Percentiles rank a stretch among this genome's conserved stretches.
phyloP scores from a whole-genome alignment of 495 filamentous ascomycete genomes.

The Venustampulla echinocandica region DNA sequence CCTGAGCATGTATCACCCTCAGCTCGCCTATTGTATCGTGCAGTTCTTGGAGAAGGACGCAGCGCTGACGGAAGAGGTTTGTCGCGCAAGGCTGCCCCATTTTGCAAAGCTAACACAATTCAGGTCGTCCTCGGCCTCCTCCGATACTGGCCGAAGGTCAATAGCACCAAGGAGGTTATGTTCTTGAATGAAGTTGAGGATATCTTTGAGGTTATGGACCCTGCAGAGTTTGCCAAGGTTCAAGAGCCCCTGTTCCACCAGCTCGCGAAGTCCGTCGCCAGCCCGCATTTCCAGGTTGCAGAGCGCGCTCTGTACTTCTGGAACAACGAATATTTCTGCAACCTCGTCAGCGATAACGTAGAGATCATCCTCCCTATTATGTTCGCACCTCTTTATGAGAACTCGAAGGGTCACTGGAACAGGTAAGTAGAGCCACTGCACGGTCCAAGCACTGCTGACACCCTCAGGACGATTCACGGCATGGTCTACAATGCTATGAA shows the following conservation, averaged over 20 bases:
- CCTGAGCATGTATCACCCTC: conserved; percentile 99
- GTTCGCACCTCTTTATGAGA: conserved; percentile 98
- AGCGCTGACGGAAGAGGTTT: conserved; percentile 89
- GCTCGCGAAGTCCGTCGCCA: conserved; percentile 94
- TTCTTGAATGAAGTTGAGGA: conserved; percentile 99
- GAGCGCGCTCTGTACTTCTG: conserved; percentile 98
- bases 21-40: conserved; percentile 97
- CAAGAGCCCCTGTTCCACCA: conserved; percentile 97
- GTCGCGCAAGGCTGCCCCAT: conserved; percentile 1
- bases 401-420: conserved; percentile 99
- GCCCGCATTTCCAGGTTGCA: conserved; percentile 98
- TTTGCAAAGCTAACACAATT: conserved; percentile 3
- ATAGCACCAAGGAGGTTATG: conserved; percentile 99
- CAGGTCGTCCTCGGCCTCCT: conserved; percentile 91
- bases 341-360: conserved; percentile 97
- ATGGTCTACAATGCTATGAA: conserved; percentile 99
- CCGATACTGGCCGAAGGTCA: conserved; percentile 97
- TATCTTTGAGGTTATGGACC: conserved; percentile 99
- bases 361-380: conserved; percentile 98
- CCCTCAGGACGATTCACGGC: conserved; percentile 84
- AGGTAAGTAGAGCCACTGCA: conserved; percentile 46
- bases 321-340: conserved; percentile 99
- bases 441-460: neutral
- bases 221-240: conserved; percentile 95
- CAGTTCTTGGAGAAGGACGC: conserved; percentile 99